Evolutionary conservation across 495 filamentous ascomycete genomes (phyloP), one percentile per base, ranked within the genome.

Genomic region (Lasiosphaeris hirsuta): DNA sequence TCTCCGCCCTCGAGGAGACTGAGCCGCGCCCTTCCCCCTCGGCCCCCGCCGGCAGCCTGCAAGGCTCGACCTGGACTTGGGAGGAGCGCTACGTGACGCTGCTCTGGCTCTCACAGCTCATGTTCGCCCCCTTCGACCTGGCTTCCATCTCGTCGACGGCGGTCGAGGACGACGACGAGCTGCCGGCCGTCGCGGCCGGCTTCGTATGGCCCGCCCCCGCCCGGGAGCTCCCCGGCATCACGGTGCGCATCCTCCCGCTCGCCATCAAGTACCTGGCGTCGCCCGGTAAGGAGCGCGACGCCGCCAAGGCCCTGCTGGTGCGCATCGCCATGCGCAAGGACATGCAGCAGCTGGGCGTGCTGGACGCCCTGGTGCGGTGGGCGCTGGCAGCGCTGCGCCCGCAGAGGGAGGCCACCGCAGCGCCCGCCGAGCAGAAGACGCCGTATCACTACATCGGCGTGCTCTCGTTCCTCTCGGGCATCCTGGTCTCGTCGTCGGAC

Each of bases 51-150:
- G 5, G 2, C 23, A 5, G 23, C 23, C 2, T 5, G 23, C 23
- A 30, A 30, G 23, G 23, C 23, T 30, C 23, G 23, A 64, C 61
- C 39, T 80, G 88, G 71, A 73, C 74, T 7, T 99, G 94, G 94
- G 85, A 96, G 69, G 90, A 96, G 71, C 81, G 87, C 23, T 97
- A 96, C 63, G 76, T 96, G 33, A 85, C 92, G 55, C 73, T 99
- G 9, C 78, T 96, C 36, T 99, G 94, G 94, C 79, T 99, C 7
- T 92, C 90, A 2, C 95, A 97, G 71, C 75, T 97, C 2, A 78
- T 96, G 63, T 82, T 97, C n/a, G 89, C 89, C 10, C 94, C 94
- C 0, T 97, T 97, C 71, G 93, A 96, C 62, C 76, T 99, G 50
- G 78, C 85, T 15, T 90, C 87, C 7, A 88, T 98, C 53, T 96